Evolutionary conservation across 1,284 basidiomycete genomes (phyloP).

Genomic region (Xerocomus minutiporus): DNA sequence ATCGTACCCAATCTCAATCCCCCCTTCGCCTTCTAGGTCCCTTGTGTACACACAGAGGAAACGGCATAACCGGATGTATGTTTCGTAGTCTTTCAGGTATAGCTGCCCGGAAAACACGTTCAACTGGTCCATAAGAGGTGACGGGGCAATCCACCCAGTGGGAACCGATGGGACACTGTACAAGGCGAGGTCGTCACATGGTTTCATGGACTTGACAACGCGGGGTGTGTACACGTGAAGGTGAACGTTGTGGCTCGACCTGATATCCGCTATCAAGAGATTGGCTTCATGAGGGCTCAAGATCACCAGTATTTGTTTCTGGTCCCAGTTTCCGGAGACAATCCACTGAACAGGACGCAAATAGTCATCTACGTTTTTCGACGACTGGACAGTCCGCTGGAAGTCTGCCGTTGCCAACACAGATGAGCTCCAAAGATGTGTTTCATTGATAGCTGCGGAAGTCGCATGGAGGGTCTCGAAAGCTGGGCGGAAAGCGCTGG

Average conservation of each 20-base stretch:
- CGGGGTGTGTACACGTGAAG: conserved; percentile 42
- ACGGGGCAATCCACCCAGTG: too few relatives aligned
- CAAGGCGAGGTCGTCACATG: conserved; percentile 37
- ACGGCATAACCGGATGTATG: too few relatives aligned
- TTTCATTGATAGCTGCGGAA: background rate
- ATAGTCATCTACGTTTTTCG: conserved; percentile 23
- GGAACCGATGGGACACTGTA: conserved; percentile 13
- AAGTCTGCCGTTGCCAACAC: conserved; percentile 30
- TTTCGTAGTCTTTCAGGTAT: too few relatives aligned
- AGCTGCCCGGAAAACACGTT: too few relatives aligned
- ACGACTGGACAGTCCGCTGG: background rate
- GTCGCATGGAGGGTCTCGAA: conserved; percentile 7
- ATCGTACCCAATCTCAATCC: too few relatives aligned
- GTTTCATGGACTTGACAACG: conserved; percentile 30
- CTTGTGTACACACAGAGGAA: too few relatives aligned
- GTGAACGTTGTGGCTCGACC: conserved; percentile 22
- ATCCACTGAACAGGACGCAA: conserved; percentile 43
- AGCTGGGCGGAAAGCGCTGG: conserved; percentile 1
- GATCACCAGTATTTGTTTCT: conserved; percentile 26
- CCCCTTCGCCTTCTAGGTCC: too few relatives aligned
- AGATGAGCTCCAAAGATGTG: conserved; percentile 9
- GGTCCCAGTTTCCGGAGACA: conserved; percentile 19
- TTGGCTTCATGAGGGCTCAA: conserved; percentile 44
- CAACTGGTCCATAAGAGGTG: too few relatives aligned
- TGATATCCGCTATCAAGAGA: conserved; percentile 27